Conservation (phyloP, 2,329 filamentous ascomycete species). For the Zasmidium angulare region DNA sequence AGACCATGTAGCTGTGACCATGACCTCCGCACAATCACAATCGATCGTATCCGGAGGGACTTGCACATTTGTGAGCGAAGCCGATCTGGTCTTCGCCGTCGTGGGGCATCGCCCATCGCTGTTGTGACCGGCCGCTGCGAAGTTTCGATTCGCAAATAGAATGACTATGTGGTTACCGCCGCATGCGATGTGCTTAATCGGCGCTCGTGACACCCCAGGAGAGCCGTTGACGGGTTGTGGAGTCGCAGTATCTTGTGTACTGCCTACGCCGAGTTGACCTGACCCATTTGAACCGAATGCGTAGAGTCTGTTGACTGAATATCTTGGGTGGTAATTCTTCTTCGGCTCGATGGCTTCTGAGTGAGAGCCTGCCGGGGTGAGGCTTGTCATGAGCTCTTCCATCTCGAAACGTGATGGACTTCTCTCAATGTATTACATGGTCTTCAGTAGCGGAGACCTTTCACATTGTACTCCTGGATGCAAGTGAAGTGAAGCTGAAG, state of each 20-base stretch:
- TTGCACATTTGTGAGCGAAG: background rate
- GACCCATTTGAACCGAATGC: constrained; percentile 54
- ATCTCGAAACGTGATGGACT: background rate
- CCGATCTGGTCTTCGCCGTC: background rate
- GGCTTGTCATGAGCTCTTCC: background rate
- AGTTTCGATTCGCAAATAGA: constrained; percentile 56
- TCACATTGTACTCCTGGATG: too few species aligned
- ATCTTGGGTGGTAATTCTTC: background rate
- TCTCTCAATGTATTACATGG: background rate
- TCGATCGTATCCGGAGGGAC: background rate
- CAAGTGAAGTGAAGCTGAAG: background rate
- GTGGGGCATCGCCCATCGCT: constrained; percentile 44
- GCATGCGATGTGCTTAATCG: constrained; percentile 47
- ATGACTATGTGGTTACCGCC: constrained; percentile 89
- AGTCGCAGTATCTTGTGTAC: constrained; percentile 43
- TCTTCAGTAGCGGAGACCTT: too few species aligned
- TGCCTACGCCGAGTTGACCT: constrained; percentile 51
- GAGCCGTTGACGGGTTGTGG: constrained; percentile 19
- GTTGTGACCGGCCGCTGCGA: constrained; percentile 68
- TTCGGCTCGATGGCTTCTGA: background rate
- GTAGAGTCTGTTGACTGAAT: constrained; percentile 14
- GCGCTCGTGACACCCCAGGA: background rate
- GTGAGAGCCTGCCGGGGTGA: background rate
- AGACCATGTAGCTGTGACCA: constrained; percentile 72
- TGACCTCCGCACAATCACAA: background rate